Base-by-base conservation (phyloP, 768 basidiomycete genomes). In the Rickenella mellea region DNA sequence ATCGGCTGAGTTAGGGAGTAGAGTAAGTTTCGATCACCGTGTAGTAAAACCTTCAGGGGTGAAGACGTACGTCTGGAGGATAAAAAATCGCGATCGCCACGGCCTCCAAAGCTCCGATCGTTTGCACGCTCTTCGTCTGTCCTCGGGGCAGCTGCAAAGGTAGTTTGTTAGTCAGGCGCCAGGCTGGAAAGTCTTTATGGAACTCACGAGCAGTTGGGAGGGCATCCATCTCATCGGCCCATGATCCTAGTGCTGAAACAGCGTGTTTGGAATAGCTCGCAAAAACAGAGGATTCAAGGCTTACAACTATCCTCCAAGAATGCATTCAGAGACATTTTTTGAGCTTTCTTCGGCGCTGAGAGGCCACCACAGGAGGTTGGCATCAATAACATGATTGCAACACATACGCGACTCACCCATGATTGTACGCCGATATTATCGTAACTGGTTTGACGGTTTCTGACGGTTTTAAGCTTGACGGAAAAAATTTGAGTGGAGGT, bases 201-300 rank as follows among this genome's bases (percentile, higher is more conserved):
- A 28, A 71, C 92, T 68, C 68, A 98, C 94, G 94, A 56, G 90
- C 93, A 53, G 78, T 84, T 21, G 94, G 94, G 48, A 98, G 74
- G 24, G 73, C 54, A 51, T 96, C 93, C 89, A 97, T 92, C 64
- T 98, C 96, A 60, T 98, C 96, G 6, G 96, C 96, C 96, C 96
- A 99, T 57, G 89, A 93, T 55, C 91, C 94, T 40, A 87, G 66
- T 41, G 80, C 89, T 91, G 45, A 36, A 49, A 39, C 42, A 39
- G 43, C 39, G 30, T 39, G 31, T 49, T 46, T 46, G 50, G 33
- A 41, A 40, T 35, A 36, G 24, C 24, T 40, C 24, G 42, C 46
- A 42, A 41, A 55, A 53, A 53, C 29, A 44, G 42, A 17, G 28
- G 39, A 15, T 42, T 43, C 39, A 49, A 46, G 40, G 67, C 89